Base-by-base conservation (phyloP, 1,139 yeast genomes). In the Candida sanyaensis region DNA sequence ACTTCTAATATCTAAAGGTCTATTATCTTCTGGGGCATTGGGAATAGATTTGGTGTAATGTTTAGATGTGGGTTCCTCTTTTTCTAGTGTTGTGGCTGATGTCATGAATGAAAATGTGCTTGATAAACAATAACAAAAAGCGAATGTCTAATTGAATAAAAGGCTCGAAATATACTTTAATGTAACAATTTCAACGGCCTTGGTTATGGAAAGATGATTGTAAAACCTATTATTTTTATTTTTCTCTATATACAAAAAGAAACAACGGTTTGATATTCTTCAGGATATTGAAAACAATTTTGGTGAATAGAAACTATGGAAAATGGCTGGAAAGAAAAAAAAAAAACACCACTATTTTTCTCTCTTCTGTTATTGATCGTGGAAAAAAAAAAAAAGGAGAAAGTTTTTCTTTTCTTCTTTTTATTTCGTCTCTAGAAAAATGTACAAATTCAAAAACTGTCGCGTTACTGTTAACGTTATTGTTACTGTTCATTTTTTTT, bases 1-100 rank as follows among this genome's bases (percentile, higher is more conserved):
- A 30, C 81, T 80, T 54, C 77, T 79, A 45, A 77, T 83, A 38
- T 74, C 82, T 1, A 64, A 62, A 1, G 87, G 70, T 41, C 80
- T 59, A 38, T 61, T 55, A 49, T 77, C 83, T 42, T 55, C 59
- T 0, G 82, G 83, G 11, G 84, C 82, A 56, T 77, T 68, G 1
- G 85, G 85, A 45, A 81, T 70, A 29, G 54, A 42, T 45, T 45
- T 50, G 26, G 47, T 41, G 43, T 52, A 52, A 10, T 41, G 46
- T 41, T 41, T 47, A n/a, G n/a, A 32, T 31, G 12, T 17, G 5
- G 27, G 23, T 27, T 44, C 37, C 13, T 13, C 31, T 41, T 34
- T 37, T 13, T 30, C 37, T 32, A 21, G 30, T 8, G 37, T 32
- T 2, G 37, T 32, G 6, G 37, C 32, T 13, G 29, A 24, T 17